These are phyloP conservation scores for Podila verticillata DNA, from an alignment of 192 early-diverging fungal species.

Conservation along the genomic window DNA sequence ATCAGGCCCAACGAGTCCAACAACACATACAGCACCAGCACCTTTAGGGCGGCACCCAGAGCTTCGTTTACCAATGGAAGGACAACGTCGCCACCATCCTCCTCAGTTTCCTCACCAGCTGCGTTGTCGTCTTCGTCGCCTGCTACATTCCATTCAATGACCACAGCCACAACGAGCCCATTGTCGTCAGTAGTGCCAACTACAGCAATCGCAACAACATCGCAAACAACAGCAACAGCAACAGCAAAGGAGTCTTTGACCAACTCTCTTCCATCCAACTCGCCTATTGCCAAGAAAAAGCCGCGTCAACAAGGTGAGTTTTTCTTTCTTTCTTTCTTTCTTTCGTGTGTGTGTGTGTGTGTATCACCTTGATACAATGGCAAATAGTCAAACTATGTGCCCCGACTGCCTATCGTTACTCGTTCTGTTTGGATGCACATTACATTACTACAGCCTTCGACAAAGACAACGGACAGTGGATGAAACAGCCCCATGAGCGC, in stretches of 20 bases:
- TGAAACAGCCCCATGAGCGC: too few species aligned
- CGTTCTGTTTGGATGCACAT: too few species aligned
- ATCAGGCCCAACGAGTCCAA: constrained; percentile 34
- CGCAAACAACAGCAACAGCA: not conserved
- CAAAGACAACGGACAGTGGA: too few species aligned
- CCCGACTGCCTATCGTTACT: too few species aligned
- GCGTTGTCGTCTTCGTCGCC: not conserved
- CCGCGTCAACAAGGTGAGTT: not conserved
- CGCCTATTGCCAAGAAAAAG: not conserved
- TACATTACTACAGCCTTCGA: too few species aligned
- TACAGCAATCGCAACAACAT: not conserved
- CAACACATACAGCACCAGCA: constrained; percentile 25
- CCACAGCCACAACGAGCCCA: not conserved
- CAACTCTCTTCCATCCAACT: too few species aligned
- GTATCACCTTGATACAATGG: not conserved
- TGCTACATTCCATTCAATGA: not conserved
- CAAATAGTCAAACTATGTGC: too few species aligned
- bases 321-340: too few species aligned
- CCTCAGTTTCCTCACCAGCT: not conserved
- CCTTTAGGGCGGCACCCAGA: constrained; percentile 10
- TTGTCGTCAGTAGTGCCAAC: not conserved
- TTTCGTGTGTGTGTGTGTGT: not conserved
- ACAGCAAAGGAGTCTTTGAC: not conserved
- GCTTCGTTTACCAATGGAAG: not conserved
- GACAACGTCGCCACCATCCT: not conserved